Percentiles rank a stretch among this genome's conserved stretches.
These are phyloP conservation scores for Suillus clintonianus DNA, from an alignment of 768 basidiomycete species.

Conservation along the genomic window DNA sequence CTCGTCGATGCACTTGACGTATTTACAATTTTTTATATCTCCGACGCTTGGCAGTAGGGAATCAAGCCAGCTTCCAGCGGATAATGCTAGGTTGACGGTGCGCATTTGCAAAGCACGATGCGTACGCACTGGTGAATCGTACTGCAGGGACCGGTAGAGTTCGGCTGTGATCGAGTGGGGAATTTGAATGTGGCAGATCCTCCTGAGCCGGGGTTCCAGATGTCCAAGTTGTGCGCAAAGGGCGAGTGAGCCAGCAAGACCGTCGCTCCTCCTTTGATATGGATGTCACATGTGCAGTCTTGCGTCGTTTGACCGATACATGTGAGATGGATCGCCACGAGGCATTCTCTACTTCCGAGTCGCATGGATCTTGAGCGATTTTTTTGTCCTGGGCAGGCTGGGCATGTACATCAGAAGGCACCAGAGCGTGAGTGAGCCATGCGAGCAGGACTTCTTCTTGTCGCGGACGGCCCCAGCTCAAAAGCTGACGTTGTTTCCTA, in stretches of 20 bases:
- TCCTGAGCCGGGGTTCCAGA: background rate
- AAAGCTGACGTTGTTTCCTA: background rate
- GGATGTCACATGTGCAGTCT: background rate
- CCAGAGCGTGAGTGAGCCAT: slow-evolving; percentile 1
- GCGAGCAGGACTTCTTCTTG: slow-evolving; percentile 1
- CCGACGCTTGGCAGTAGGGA: background rate
- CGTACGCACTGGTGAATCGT: background rate
- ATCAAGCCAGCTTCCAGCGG: slow-evolving; percentile 3
- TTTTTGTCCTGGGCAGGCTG: background rate
- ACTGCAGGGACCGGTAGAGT: background rate
- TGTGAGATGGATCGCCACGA: background rate
- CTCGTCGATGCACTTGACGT: background rate
- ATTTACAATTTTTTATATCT: background rate
- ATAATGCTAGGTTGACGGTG: slow-evolving; percentile 6
- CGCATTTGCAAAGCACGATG: slow-evolving; percentile 5
- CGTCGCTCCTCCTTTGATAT: background rate
- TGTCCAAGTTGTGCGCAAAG: background rate
- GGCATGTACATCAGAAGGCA: background rate
- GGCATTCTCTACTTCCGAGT: too few species aligned
- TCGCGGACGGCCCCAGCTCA: background rate
- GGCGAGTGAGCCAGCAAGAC: slow-evolving; percentile 8
- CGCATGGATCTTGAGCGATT: background rate
- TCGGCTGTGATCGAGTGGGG: background rate
- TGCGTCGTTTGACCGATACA: background rate
- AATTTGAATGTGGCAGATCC: background rate